phyloP scores from a whole-genome alignment of 495 filamentous ascomycete species.

The Oidiodendron maius region DNA sequence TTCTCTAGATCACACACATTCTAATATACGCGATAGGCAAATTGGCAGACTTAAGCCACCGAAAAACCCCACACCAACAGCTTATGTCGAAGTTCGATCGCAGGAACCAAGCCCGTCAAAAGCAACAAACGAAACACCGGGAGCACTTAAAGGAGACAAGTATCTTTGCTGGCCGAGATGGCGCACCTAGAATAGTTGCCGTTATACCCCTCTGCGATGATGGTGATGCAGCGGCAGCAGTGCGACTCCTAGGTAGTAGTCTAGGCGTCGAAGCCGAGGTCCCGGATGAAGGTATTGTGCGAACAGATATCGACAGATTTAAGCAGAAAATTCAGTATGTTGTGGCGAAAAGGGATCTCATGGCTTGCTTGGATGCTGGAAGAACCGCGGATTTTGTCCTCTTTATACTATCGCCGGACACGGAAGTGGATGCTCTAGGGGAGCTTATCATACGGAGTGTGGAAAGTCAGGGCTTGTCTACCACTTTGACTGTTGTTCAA shows the following conservation, averaged over 20 bases:
- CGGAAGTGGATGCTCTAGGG: slow-evolving; percentile 77
- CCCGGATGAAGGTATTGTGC: slow-evolving; percentile 48
- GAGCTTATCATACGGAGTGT: slow-evolving; percentile 78
- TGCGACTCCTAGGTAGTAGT: slow-evolving; percentile 66
- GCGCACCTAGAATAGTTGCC: slow-evolving; percentile 86
- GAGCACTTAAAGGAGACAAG: slow-evolving; percentile 69
- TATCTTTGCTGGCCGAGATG: slow-evolving; percentile 77
- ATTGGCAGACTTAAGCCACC: slow-evolving; percentile 51
- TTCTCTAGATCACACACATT: neutral
- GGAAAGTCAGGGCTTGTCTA: slow-evolving; percentile 90
- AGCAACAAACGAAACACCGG: slow-evolving; percentile 70
- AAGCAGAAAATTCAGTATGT: slow-evolving; percentile 89
- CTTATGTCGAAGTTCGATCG: slow-evolving; percentile 96
- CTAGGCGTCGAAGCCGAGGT: slow-evolving; percentile 71
- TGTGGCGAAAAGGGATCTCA: slow-evolving; percentile 61
- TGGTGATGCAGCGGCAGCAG: slow-evolving; percentile 57
- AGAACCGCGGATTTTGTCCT: slow-evolving; percentile 85
- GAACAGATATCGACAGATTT: slow-evolving; percentile 77
- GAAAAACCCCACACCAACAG: slow-evolving; percentile 91
- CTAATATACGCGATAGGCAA: slow-evolving; percentile 43
- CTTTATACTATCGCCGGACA: slow-evolving; percentile 69
- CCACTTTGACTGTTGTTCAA: slow-evolving; percentile 73
- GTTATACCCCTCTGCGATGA: slow-evolving; percentile 77
- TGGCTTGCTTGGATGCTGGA: slow-evolving; percentile 76
- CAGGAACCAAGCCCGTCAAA: slow-evolving; percentile 86